Percentiles rank a stretch among this genome's conserved stretches.
Evolutionary conservation across 371 early-diverging fungal genomes (phyloP).

Genomic region (Polyrhizophydium stewartii): DNA sequence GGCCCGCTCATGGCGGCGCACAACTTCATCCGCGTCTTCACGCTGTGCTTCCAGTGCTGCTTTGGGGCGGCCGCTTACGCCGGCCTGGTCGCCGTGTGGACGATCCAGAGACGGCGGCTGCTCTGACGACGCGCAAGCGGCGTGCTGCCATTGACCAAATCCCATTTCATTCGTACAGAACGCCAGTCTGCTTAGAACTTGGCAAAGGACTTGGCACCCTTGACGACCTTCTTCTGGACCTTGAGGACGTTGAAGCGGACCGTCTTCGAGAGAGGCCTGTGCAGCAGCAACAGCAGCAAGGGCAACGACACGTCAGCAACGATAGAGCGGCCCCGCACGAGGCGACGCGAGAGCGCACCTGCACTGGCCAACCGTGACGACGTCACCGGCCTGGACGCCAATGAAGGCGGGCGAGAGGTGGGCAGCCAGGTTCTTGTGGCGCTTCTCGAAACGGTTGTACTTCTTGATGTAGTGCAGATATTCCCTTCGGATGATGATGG

Average conservation of each 20-base stretch:
- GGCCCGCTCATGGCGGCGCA: too few species aligned
- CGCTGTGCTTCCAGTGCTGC: too few species aligned
- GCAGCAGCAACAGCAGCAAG: neutral
- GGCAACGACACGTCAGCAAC: constrained; percentile 1
- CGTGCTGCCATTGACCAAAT: too few species aligned
- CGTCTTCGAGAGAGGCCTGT: constrained; percentile 95
- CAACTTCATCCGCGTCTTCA: too few species aligned
- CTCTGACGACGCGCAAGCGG: too few species aligned
- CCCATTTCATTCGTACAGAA: too few species aligned
- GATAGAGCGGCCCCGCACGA: too few species aligned
- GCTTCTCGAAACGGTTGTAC: constrained; percentile 99
- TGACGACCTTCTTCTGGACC: constrained; percentile 81
- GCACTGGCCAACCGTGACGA: constrained; percentile 97
- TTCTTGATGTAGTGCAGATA: constrained; percentile 99
- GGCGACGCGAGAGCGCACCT: constrained; percentile 32
- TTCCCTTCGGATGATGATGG: constrained; percentile 97
- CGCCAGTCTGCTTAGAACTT: constrained; percentile 89
- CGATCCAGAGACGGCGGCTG: too few species aligned
- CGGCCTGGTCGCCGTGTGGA: too few species aligned
- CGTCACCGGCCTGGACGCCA: constrained; percentile 90
- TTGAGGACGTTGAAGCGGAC: constrained; percentile 99
- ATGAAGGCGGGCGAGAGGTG: constrained; percentile 99
- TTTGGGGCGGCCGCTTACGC: too few species aligned
- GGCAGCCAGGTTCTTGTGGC: constrained; percentile 99
- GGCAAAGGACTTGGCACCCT: constrained; percentile 89